A percentile compares a stretch with the other conserved stretches of the same genome.
Evolutionary conservation across 305 asterid genomes (phyloP).

Genomic region (Rubia balearica): DNA sequence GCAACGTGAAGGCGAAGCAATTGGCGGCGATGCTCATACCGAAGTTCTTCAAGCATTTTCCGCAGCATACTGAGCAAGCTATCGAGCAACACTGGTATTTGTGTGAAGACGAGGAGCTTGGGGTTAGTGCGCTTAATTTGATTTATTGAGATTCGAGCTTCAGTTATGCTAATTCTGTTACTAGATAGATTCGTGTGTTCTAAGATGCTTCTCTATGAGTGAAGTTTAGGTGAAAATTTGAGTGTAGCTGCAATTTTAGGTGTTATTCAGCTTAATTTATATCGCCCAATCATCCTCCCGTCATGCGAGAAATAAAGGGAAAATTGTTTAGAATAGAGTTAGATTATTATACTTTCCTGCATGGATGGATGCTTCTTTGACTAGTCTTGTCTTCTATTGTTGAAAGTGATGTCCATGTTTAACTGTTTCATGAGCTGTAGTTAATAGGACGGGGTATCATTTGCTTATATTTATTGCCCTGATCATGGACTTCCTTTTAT

Average conservation of each 20-base stretch:
- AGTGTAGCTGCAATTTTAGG: not conserved
- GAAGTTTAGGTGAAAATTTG: not conserved
- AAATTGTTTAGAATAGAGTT: too few relatives aligned
- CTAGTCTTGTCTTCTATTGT: too few relatives aligned
- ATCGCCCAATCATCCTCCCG: too few relatives aligned
- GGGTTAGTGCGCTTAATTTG: slow-evolving; percentile 32
- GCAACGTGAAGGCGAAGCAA: slow-evolving; percentile 81
- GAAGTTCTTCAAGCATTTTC: slow-evolving; percentile 74
- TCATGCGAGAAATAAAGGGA: too few relatives aligned
- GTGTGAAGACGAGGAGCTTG: slow-evolving; percentile 83
- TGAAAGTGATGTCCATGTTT: not conserved
- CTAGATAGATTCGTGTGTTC: not conserved
- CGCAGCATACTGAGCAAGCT: slow-evolving; percentile 63
- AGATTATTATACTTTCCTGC: too few relatives aligned
- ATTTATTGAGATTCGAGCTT: not conserved
- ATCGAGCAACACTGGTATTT: slow-evolving; percentile 68
- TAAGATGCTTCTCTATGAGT: not conserved
- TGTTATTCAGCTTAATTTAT: not conserved
- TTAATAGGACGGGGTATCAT: not conserved
- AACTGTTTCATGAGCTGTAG: not conserved
- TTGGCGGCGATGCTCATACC: slow-evolving; percentile 92
- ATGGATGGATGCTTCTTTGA: too few relatives aligned
- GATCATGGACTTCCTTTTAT: not conserved
- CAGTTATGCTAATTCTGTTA: not conserved
- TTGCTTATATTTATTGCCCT: not conserved